phyloP scores from a whole-genome alignment of 352 stramenopile species.

The Phytophthora capsici region DNA sequence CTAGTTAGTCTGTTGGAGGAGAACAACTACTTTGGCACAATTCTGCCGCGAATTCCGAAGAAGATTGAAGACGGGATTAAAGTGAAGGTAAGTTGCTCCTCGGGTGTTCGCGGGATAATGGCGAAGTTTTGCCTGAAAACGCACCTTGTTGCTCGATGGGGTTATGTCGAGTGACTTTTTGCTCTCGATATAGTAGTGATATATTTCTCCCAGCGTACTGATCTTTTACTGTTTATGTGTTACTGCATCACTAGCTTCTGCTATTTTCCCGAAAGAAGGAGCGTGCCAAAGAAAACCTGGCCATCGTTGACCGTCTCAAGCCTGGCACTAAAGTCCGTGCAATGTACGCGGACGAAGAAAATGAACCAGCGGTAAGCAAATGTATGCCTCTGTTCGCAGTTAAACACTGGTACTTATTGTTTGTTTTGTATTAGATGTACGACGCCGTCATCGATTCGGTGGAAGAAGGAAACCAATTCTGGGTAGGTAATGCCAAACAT shows the following conservation, averaged over 20 bases:
- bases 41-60: slow-evolving; percentile 96
- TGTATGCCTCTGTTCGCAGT: no score
- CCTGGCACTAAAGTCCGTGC: slow-evolving; percentile 92
- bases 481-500: slow-evolving; percentile 38
- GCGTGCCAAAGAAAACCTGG: slow-evolving; percentile 67
- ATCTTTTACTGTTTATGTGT: slow-evolving; percentile 2
- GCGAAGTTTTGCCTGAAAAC: slow-evolving; percentile 2
- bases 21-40: slow-evolving; percentile 97
- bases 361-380: slow-evolving; percentile 77
- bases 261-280: slow-evolving; percentile 71
- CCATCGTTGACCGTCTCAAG: slow-evolving; percentile 79
- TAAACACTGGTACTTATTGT: no score
- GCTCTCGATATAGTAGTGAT: neutral
- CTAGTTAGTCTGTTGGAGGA: slow-evolving; percentile 91
- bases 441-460: slow-evolving; percentile 96
- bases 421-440: slow-evolving; percentile 83
- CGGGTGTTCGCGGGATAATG: neutral
- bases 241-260: slow-evolving; percentile 65
- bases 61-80: slow-evolving; percentile 97
- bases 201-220: neutral
- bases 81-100: slow-evolving; percentile 76
- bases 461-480: slow-evolving; percentile 81
- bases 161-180: slow-evolving; percentile 17
- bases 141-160: slow-evolving; percentile 34
- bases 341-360: slow-evolving; percentile 97